Evolutionary conservation across 257 asterid genomes (phyloP).

Genomic region (Ilex aquifolium): DNA sequence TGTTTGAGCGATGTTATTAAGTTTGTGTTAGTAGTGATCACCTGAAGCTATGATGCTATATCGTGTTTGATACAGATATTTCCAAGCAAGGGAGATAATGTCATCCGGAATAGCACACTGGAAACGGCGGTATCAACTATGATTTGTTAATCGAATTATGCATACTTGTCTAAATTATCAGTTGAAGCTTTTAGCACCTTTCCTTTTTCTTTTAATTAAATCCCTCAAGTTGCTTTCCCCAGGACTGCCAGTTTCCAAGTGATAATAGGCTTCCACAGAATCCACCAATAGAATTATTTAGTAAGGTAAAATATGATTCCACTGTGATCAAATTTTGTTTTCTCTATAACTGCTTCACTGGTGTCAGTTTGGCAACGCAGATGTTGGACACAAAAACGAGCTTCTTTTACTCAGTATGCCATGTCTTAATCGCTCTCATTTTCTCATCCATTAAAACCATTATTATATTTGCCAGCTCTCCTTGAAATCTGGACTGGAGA

Average conservation of each 20-base stretch:
- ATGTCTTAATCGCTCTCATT: not conserved
- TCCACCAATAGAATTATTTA: constrained; percentile 51
- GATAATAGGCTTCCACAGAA: constrained; percentile 22
- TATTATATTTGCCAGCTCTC: constrained; percentile 47
- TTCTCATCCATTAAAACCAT: not conserved
- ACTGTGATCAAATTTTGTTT: not conserved
- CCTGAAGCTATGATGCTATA: not conserved
- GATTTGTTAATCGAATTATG: not conserved
- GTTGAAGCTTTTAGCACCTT: not conserved
- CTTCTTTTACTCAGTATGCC: not conserved
- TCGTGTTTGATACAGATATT: constrained; percentile 21
- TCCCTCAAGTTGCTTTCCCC: constrained; percentile 14
- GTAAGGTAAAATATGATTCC: constrained; percentile 35
- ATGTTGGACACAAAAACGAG: not conserved
- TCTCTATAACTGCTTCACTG: not conserved
- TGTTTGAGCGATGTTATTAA: not conserved
- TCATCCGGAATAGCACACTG: constrained; percentile 13
- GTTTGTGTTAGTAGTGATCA: not conserved
- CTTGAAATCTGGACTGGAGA: constrained; percentile 35
- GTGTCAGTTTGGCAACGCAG: not conserved
- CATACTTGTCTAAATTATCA: constrained; percentile 2
- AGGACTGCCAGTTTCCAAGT: constrained; percentile 34
- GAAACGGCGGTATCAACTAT: constrained; percentile 15
- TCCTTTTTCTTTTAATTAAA: constrained; percentile 3
- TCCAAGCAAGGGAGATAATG: constrained; percentile 23